Conservation (phyloP, 768 basidiomycete genomes). For the Lactarius hatsudake region DNA sequence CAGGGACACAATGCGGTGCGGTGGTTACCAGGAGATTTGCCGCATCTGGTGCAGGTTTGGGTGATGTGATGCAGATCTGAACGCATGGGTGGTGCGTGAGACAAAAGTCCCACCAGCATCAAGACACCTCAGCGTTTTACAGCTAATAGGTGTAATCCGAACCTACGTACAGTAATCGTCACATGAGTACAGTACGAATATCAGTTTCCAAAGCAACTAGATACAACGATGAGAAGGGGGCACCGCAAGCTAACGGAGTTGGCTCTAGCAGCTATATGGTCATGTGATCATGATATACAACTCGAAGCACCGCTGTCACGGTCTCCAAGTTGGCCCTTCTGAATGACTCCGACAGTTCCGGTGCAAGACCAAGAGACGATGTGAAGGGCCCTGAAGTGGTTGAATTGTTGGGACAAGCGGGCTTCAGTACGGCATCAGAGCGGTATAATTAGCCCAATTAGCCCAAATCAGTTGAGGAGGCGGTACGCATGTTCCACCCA, state of each 20-base stretch:
- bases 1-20: too few species aligned
- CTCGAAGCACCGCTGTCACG: neutral
- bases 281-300: neutral
- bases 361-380: too few species aligned
- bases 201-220: neutral
- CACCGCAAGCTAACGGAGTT: too few species aligned
- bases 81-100: neutral
- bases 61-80: neutral
- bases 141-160: neutral
- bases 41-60: neutral
- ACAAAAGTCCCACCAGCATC: neutral
- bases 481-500: neutral
- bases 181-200: neutral
- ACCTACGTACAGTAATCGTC: neutral
- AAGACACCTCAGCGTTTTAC: neutral
- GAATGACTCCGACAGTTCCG: neutral
- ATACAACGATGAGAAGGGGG: neutral
- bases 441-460: neutral
- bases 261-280: too few species aligned
- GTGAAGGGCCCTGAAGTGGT: too few species aligned
- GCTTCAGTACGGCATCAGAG: neutral
- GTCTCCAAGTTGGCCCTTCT: neutral
- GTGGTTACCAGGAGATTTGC: neutral
- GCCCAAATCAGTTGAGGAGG: neutral
- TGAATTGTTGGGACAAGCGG: neutral